Base-by-base conservation (phyloP, 805 yeast species). In the Lachancea quebecensis region DNA sequence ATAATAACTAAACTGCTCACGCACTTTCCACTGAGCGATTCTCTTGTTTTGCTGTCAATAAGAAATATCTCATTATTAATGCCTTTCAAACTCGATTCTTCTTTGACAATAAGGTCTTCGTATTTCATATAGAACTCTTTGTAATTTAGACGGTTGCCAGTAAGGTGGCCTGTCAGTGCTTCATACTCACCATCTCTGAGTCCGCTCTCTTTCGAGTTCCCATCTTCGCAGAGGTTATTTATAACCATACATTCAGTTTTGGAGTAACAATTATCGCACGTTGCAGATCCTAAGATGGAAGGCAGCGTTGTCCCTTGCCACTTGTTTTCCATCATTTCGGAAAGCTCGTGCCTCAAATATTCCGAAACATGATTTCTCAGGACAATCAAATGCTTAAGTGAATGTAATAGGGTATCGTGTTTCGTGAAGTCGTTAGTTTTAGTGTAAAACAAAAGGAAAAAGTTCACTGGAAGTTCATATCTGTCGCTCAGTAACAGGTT, bases 401-500 rank as follows among this genome's bases (percentile, higher is more conserved):
- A 95, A 10, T 71, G 66, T 10, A 66, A 60, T 27, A 73, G 66
- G 2, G 78, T 69, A 2, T 79, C 77, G 47, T 80, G 77, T 39
- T 76, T 72, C 29, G 75, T 71, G 21, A 82, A 74, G 33, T 75
- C 71, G 35, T 72, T 71, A 27, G 73, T 70, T 46, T 80, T 80
- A 0, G 95, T 81, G 62, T 90, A 93, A 7, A 84, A 84, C 27
- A 93, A 68, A 30, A 88, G 65, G 40, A 81, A 84, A 45, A 78
- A 77, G 3, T 74, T 70, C 2, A 85, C 75, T 17, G 83, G 81
- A 36, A 84, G 66, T 34, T 79, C 82, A 60, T 91, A 91, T 21
- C 95, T 68, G 50, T 93, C 98, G 39, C 79, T 78, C 55, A 88
- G 73, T 46, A 93, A 65, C 12, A 91, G 65, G 0, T 95, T 80